Percentiles rank a stretch among this genome's conserved stretches.
phyloP scores from a whole-genome alignment of 192 early-diverging fungal genomes.

The Coemansia sp. region DNA sequence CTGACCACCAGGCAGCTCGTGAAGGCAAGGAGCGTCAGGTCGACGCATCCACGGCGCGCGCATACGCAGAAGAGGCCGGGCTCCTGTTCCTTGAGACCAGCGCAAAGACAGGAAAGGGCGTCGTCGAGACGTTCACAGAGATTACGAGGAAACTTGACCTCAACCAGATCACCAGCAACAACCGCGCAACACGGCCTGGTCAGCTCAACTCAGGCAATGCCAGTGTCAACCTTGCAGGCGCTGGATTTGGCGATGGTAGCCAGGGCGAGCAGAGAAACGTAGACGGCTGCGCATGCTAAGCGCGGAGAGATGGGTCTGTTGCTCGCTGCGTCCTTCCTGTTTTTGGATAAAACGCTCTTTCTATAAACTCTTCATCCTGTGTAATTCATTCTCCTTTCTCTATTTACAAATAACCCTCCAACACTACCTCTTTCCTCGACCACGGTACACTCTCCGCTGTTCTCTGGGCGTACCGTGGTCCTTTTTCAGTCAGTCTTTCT shows the following conservation, averaged over 20 bases:
- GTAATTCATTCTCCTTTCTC: neutral
- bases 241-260: constrained; percentile 19
- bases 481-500: no score
- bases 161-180: constrained; percentile 40
- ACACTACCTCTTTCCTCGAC: neutral
- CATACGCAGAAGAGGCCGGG: constrained; percentile 77
- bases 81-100: constrained; percentile 89
- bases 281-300: constrained; percentile 50
- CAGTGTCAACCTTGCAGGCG: constrained; percentile 44
- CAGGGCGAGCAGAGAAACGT: constrained; percentile 15
- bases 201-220: constrained; percentile 54
- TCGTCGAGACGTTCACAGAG: constrained; percentile 89
- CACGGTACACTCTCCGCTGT: neutral
- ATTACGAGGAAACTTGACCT: constrained; percentile 61
- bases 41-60: constrained; percentile 69
- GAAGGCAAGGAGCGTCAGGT: constrained; percentile 60
- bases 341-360: neutral
- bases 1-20: constrained; percentile 15
- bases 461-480: no score
- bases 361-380: neutral
- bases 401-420: neutral
- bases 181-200: constrained; percentile 22
- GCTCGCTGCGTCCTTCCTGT: constrained; percentile 6
- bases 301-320: neutral
- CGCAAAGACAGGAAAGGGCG: constrained; percentile 81